A percentile compares a stretch with the other conserved stretches of the same genome.
Conservation (phyloP, 2,329 filamentous ascomycete species). For the Fusarium sp. region DNA sequence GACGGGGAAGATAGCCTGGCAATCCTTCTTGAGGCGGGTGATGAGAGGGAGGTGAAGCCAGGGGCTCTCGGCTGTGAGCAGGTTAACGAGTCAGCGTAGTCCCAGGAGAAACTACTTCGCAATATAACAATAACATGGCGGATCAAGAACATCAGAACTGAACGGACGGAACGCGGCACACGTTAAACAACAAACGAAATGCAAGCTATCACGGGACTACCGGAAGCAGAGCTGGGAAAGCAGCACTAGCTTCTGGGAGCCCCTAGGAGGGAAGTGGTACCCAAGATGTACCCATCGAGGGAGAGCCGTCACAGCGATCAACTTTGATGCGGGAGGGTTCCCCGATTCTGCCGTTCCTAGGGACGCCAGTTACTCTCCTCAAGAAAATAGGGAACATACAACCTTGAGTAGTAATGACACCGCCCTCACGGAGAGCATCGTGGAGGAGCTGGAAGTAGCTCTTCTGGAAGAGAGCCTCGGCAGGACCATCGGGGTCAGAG, state of each 20-base stretch:
- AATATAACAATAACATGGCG: slow-evolving; percentile 32
- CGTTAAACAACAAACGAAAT: slow-evolving; percentile 29
- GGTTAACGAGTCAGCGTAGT: slow-evolving; percentile 34
- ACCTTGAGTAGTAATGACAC: slow-evolving; percentile 99
- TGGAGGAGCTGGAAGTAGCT: slow-evolving; percentile 96
- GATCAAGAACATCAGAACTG: slow-evolving; percentile 39
- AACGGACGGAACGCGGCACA: slow-evolving; percentile 22
- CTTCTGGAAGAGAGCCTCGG: slow-evolving; percentile 97
- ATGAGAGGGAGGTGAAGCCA: slow-evolving; percentile 98
- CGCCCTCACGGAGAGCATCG: slow-evolving; percentile 90
- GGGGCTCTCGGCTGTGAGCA: slow-evolving; percentile 88
- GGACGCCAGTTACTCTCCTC: slow-evolving; percentile 55
- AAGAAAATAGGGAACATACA: slow-evolving; percentile 85
- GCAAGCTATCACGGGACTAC: slow-evolving; percentile 54
- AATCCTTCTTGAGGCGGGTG: slow-evolving; percentile 94
- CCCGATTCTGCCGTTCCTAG: slow-evolving; percentile 51
- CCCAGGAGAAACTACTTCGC: slow-evolving; percentile 19
- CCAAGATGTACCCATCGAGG: slow-evolving; percentile 45
- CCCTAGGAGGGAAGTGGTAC: slow-evolving; percentile 50
- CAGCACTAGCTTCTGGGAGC: slow-evolving; percentile 56
- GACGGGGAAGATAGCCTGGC: slow-evolving; percentile 96
- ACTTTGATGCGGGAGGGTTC: slow-evolving; percentile 37
- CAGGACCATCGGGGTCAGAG: slow-evolving; percentile 95
- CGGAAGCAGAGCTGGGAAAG: slow-evolving; percentile 54
- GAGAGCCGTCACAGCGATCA: slow-evolving; percentile 31